A percentile compares a stretch with the other conserved stretches of the same genome.
phyloP scores from a whole-genome alignment of 768 basidiomycete species.

The Amanita fuliginea region DNA sequence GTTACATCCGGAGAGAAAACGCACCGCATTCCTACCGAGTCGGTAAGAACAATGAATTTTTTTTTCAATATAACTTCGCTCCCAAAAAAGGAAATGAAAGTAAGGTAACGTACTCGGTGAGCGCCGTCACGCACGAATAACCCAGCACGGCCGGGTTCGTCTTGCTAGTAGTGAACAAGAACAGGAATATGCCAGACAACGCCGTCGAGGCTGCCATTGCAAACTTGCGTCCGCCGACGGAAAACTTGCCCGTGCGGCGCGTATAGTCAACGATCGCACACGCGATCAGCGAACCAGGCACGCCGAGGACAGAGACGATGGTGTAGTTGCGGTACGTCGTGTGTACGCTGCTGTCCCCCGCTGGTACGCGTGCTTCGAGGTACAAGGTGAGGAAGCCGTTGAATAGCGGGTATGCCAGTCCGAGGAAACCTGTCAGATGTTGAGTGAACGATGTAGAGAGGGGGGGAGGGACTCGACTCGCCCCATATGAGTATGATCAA shows the following conservation, averaged over 20 bases:
- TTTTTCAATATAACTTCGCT: background rate
- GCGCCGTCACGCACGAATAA: constrained; percentile 31
- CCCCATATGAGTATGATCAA: constrained; percentile 42
- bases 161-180: constrained; percentile 39
- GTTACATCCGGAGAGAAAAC: no score
- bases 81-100: background rate
- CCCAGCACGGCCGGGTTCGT: constrained; percentile 28
- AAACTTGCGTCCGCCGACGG: constrained; percentile 28
- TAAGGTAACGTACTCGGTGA: constrained; percentile 26
- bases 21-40: constrained; percentile 27
- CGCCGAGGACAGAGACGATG: constrained; percentile 34
- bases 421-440: constrained; percentile 15
- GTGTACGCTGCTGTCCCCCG: constrained; percentile 13
- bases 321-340: constrained; percentile 37
- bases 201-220: constrained; percentile 33
- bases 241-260: constrained; percentile 14
- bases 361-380: constrained; percentile 22
- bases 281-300: constrained; percentile 39
- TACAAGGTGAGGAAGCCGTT: constrained; percentile 41
- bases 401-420: constrained; percentile 44
- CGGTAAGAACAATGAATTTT: no score
- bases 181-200: constrained; percentile 36
- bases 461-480: constrained; percentile 13
- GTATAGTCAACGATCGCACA: constrained; percentile 34
- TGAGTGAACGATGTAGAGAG: background rate